phyloP scores from a whole-genome alignment of 441 rosid species.

The Gossypium davidsonii region DNA sequence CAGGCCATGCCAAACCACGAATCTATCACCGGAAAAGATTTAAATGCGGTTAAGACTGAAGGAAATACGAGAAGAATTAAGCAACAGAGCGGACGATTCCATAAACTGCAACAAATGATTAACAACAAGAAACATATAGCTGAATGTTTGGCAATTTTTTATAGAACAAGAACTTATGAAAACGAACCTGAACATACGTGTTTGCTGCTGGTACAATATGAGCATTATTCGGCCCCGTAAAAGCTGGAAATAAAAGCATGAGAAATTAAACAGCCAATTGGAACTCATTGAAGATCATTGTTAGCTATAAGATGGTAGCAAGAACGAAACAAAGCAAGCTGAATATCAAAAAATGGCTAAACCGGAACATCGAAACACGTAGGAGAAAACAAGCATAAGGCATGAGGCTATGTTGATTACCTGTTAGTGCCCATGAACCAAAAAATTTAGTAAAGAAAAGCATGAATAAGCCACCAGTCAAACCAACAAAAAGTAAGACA shows the following conservation, averaged over 20 bases:
- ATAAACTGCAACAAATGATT: background rate
- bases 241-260: conserved; percentile 36
- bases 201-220: conserved; percentile 58
- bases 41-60: background rate
- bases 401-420: conserved; percentile 29
- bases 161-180: background rate
- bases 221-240: conserved; percentile 46
- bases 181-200: conserved; percentile 53
- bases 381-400: background rate
- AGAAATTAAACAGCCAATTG: conserved; percentile 4
- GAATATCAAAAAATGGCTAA: background rate
- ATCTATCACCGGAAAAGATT: conserved; percentile 31
- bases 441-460: conserved; percentile 44
- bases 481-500: conserved; percentile 44
- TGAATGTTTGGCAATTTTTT: background rate
- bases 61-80: background rate
- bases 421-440: conserved; percentile 46
- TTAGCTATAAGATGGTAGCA: background rate
- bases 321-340: background rate
- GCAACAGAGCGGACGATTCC: background rate
- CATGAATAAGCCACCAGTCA: conserved; percentile 44
- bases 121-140: background rate
- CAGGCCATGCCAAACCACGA: conserved; percentile 59
- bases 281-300: background rate
- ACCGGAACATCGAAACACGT: background rate